phyloP scores from a whole-genome alignment of 176 grass and related monocot species.

The Otatea glauca region DNA sequence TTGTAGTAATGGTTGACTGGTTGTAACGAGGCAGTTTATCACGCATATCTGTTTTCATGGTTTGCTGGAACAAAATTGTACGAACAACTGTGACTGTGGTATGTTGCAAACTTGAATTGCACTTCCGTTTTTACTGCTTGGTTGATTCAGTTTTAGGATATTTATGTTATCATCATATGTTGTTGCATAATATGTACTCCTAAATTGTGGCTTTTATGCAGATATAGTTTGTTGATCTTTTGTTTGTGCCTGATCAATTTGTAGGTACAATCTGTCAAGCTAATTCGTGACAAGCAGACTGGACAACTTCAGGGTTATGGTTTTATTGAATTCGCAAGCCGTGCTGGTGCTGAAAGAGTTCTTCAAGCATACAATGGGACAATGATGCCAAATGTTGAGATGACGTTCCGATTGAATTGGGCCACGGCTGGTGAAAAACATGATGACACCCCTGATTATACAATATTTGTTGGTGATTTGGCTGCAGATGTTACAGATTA shows the following conservation, averaged over 20 bases:
- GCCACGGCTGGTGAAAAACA: conserved; percentile 79
- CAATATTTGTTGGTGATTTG: conserved; percentile 89
- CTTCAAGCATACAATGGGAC: conserved; percentile 78
- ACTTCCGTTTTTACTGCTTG: neutral
- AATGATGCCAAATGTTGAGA: conserved; percentile 80
- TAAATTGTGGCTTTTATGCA: neutral
- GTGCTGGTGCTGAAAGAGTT: conserved; percentile 65
- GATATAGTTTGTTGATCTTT: neutral
- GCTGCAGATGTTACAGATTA: conserved; percentile 89
- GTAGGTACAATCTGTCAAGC: conserved; percentile 67
- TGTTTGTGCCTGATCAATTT: conserved; percentile 13
- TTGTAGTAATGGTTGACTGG: neutral
- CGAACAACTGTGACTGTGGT: neutral
- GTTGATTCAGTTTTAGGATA: neutral
- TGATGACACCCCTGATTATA: conserved; percentile 81
- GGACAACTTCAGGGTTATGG: conserved; percentile 83
- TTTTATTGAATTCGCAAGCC: conserved; percentile 72
- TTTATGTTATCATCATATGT: neutral
- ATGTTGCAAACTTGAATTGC: neutral
- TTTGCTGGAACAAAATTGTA: neutral
- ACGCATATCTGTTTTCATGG: neutral
- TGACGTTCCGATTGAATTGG: conserved; percentile 82
- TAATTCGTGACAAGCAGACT: conserved; percentile 79
- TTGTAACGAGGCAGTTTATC: neutral
- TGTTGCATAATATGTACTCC: neutral